These are phyloP conservation scores for Vitis hybrid DNA, from an alignment of 177 flowering plant species.

Conservation along the genomic window DNA sequence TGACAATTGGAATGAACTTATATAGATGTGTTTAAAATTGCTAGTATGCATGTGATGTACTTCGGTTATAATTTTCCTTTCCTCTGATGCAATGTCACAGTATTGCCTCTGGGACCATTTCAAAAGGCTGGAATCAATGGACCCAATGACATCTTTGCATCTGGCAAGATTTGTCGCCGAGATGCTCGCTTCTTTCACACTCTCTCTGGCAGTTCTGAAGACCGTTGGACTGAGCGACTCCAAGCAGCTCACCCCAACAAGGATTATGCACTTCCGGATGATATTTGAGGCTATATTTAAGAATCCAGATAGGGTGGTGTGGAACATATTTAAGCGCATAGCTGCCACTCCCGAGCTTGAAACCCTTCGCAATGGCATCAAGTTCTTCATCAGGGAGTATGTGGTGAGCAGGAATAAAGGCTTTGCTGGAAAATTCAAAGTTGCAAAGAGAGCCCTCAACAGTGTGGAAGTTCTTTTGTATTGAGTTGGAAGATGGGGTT, in stretches of 20 bases:
- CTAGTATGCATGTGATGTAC: too few relatives aligned
- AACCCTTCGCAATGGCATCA: constrained; percentile 55
- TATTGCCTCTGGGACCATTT: constrained; percentile 93
- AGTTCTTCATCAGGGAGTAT: constrained; percentile 64
- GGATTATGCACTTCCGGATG: constrained; percentile 84
- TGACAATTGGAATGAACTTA: too few relatives aligned
- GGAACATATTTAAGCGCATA: constrained; percentile 83
- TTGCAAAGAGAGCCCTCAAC: constrained; percentile 74
- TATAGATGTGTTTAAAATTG: too few relatives aligned
- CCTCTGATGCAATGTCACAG: constrained; percentile 34
- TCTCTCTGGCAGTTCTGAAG: constrained; percentile 78
- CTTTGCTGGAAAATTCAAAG: constrained; percentile 44
- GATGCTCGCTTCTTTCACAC: constrained; percentile 66
- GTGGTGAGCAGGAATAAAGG: constrained; percentile 36
- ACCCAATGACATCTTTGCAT: constrained; percentile 61
- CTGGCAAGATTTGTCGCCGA: constrained; percentile 73
- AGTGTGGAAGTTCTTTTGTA: constrained; percentile 38
- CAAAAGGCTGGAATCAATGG: constrained; percentile 80
- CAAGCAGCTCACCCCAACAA: constrained; percentile 55
- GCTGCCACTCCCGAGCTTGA: constrained; percentile 77
- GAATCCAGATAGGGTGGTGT: constrained; percentile 51
- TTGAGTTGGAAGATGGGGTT: too few relatives aligned
- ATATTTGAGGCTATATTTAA: constrained; percentile 77
- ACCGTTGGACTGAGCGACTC: constrained; percentile 54
- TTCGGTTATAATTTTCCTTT: background rate